These are phyloP conservation scores for Porphyrellus cyaneotinctus DNA, from an alignment of 768 basidiomycete species.

Conservation along the genomic window DNA sequence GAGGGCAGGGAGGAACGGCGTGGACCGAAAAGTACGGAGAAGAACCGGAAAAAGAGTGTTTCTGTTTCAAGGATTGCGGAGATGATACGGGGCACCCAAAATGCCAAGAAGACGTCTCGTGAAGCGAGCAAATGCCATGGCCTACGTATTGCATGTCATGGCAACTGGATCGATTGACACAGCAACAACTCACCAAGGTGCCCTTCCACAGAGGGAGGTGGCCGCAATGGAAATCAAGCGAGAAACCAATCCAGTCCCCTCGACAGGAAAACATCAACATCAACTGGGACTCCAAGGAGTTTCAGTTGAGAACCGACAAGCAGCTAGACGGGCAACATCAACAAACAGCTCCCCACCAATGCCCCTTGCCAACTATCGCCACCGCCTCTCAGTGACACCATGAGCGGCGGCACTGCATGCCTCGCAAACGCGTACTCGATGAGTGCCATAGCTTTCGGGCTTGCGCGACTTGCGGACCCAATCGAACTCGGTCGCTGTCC, in stretches of 20 bases:
- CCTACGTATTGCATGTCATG: background rate
- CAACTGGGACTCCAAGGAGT: background rate
- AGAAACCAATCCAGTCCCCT: background rate
- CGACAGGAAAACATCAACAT: slow-evolving; percentile 1
- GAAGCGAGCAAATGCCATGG: background rate
- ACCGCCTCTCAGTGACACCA: slow-evolving; percentile 23
- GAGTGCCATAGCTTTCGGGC: slow-evolving; percentile 15
- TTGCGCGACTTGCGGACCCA: slow-evolving; percentile 38
- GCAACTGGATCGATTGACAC: background rate
- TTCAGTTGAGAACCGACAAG: background rate
- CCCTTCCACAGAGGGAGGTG: background rate
- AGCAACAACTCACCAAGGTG: slow-evolving; percentile 2
- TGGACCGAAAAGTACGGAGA: background rate
- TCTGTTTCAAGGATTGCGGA: background rate
- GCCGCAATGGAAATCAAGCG: background rate
- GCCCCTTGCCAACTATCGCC: slow-evolving; percentile 19
- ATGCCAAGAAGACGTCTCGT: background rate
- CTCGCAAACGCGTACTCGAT: slow-evolving; percentile 32
- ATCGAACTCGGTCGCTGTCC: slow-evolving; percentile 39
- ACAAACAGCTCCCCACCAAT: slow-evolving; percentile 2
- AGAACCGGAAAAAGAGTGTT: background rate
- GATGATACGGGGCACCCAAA: background rate
- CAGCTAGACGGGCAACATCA: background rate
- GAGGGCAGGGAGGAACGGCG: background rate
- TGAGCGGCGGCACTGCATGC: slow-evolving; percentile 31